phyloP scores from a whole-genome alignment of 371 early-diverging fungal genomes.

The Haplosporangium sp. region DNA sequence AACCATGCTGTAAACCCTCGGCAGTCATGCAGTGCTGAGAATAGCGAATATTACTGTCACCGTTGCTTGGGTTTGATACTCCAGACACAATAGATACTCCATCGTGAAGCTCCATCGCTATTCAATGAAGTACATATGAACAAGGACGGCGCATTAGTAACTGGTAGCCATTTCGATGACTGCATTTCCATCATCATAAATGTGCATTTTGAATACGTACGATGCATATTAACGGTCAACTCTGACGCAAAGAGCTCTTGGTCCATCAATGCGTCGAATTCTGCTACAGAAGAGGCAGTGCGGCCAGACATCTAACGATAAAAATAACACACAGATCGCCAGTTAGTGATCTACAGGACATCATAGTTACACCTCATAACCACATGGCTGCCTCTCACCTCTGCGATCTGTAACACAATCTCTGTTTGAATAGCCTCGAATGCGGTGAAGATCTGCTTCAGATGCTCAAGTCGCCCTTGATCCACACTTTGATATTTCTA shows the following conservation, averaged over 20 bases:
- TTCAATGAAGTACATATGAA: no score
- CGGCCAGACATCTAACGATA: conserved; percentile 28
- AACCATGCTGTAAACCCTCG: no score
- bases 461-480: conserved; percentile 56
- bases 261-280: conserved; percentile 48
- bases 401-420: conserved; percentile 57
- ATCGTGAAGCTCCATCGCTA: conserved; percentile 35
- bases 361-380: no score
- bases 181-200: no score
- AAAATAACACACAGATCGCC: neutral
- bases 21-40: no score
- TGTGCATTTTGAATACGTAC: conserved; percentile 6
- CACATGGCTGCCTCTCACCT: conserved; percentile 19
- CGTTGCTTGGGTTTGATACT: conserved; percentile 28
- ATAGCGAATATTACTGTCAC: conserved; percentile 23
- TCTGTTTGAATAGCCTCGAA: conserved; percentile 66
- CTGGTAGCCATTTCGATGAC: no score
- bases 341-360: no score
- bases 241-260: conserved; percentile 44
- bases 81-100: conserved; percentile 20
- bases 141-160: no score
- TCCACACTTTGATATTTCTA: conserved; percentile 65
- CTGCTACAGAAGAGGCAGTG: conserved; percentile 24
- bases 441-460: conserved; percentile 54
- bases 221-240: conserved; percentile 22